phyloP scores from a whole-genome alignment of 2,329 filamentous ascomycete species.

The Pseudopyricularia cyperi region DNA sequence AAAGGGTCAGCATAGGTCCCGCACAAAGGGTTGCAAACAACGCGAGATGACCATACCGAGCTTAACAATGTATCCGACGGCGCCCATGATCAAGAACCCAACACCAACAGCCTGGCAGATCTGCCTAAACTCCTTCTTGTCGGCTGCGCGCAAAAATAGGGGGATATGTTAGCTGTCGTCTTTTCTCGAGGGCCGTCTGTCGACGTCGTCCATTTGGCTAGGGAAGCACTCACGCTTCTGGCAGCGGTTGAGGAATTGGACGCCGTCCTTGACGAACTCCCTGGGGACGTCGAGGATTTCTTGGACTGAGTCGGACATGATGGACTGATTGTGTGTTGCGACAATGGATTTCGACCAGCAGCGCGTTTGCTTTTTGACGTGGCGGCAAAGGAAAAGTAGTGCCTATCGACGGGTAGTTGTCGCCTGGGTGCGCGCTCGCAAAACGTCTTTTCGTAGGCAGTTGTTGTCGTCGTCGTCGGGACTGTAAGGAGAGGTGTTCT shows the following conservation, averaged over 20 bases:
- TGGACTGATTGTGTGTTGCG: slow-evolving; percentile 8
- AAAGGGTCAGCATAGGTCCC: neutral
- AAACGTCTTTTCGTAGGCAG: neutral
- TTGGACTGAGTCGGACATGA: slow-evolving; percentile 55
- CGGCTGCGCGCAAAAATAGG: slow-evolving; percentile 20
- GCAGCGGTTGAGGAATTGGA: slow-evolving; percentile 49
- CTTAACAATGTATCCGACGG: slow-evolving; percentile 59
- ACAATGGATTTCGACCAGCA: neutral
- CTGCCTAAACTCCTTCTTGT: slow-evolving; percentile 41
- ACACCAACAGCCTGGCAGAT: slow-evolving; percentile 46
- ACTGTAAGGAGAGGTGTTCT: neutral
- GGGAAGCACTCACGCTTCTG: slow-evolving; percentile 38
- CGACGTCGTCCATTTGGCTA: neutral
- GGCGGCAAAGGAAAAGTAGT: too few species aligned
- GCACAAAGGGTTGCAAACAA: neutral
- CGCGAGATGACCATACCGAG: slow-evolving; percentile 36
- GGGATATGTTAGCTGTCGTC: neutral
- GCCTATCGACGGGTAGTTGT: too few species aligned
- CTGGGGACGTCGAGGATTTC: slow-evolving; percentile 56
- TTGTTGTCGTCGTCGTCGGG: neutral
- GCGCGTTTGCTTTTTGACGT: neutral
- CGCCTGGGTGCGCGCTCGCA: neutral
- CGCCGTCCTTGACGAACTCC: slow-evolving; percentile 51
- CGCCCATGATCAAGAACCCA: slow-evolving; percentile 58
- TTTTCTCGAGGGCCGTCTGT: neutral